Percentiles rank a stretch among this genome's conserved stretches.
phyloP scores from a whole-genome alignment of 352 stramenopile species.

The Phytophthora melonis region DNA sequence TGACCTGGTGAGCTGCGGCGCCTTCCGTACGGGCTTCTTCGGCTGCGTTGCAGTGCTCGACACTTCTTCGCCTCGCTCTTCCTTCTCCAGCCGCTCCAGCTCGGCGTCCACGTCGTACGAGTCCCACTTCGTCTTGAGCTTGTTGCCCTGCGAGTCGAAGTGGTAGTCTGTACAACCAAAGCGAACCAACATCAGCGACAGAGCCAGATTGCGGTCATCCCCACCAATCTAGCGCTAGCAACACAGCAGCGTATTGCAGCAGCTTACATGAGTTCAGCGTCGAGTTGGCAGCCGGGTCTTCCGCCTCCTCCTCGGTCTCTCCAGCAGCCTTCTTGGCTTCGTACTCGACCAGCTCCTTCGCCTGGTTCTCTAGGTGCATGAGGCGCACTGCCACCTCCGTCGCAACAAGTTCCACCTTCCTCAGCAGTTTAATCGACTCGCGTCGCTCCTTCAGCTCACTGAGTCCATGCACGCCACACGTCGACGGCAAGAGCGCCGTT shows the following conservation, averaged over 20 bases:
- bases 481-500: constrained; percentile 15
- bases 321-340: constrained; percentile 42
- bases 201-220: background rate
- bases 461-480: constrained; percentile 15
- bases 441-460: constrained; percentile 40
- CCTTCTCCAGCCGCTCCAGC: constrained; percentile 69
- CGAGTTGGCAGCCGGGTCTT: constrained; percentile 38
- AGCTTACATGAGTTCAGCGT: constrained; percentile 75
- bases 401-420: constrained; percentile 78
- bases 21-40: constrained; percentile 13
- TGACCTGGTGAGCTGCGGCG: constrained; percentile 41
- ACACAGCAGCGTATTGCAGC: background rate
- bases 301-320: constrained; percentile 18
- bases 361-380: constrained; percentile 70
- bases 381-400: constrained; percentile 71
- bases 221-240: background rate
- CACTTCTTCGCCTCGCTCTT: constrained; percentile 43
- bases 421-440: constrained; percentile 71
- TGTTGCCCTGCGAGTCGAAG: constrained; percentile 87
- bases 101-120: constrained; percentile 83
- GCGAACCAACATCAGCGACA: constrained; percentile 3
- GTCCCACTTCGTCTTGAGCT: constrained; percentile 90
- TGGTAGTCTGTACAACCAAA: constrained; percentile 71
- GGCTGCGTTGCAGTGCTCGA: background rate
- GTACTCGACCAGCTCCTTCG: constrained; percentile 65